Conservation (phyloP, 257 asterid species). For the Sherardia arvensis region DNA sequence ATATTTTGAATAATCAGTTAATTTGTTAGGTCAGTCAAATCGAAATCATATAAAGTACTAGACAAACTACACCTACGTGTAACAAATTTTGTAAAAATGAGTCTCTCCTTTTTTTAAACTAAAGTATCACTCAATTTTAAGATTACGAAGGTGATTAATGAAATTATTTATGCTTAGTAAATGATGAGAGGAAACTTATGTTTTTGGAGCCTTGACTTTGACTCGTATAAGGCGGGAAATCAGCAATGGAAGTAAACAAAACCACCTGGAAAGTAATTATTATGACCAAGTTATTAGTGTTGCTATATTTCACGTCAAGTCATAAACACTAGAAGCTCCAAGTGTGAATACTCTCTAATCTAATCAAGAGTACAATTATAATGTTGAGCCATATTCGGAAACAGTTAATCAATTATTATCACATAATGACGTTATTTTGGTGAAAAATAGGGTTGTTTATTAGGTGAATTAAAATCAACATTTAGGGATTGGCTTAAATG, state of each 20-base stretch:
- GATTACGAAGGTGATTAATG: too few relatives aligned
- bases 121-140: too few relatives aligned
- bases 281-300: background rate
- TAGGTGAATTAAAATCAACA: background rate
- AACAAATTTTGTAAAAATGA: too few relatives aligned
- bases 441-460: background rate
- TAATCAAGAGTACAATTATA: background rate
- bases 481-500: too few relatives aligned
- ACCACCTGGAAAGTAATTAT: background rate
- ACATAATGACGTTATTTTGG: background rate
- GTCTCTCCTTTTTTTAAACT: too few relatives aligned
- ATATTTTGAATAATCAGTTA: too few relatives aligned
- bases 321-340: background rate
- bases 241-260: background rate
- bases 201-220: background rate
- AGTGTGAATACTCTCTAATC: background rate
- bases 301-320: background rate
- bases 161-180: too few relatives aligned
- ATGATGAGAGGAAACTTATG: background rate
- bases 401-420: background rate
- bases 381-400: background rate
- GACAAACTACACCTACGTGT: too few relatives aligned
- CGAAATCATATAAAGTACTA: too few relatives aligned
- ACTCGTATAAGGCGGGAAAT: background rate
- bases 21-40: too few relatives aligned